phyloP scores from a whole-genome alignment of 495 filamentous ascomycete genomes.

The Trichoderma reesei region DNA sequence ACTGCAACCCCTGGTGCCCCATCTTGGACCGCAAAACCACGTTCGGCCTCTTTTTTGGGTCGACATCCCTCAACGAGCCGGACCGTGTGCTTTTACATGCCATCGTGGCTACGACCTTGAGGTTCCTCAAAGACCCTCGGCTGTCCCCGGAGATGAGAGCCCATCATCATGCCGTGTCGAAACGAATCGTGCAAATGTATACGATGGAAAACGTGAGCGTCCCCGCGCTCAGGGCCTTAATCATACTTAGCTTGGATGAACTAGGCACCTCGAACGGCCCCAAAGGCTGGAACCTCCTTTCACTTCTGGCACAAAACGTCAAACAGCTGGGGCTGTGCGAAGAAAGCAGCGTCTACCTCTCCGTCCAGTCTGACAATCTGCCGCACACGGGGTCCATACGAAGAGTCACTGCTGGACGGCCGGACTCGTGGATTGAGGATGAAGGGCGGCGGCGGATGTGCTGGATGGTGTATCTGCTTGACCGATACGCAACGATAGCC shows the following conservation, averaged over 20 bases:
- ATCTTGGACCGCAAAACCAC: constrained; percentile 78
- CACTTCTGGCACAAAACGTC: constrained; percentile 73
- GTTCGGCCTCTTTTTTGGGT: constrained; percentile 68
- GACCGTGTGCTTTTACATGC: constrained; percentile 78
- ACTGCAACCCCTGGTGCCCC: constrained; percentile 85
- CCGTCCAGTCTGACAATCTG: constrained; percentile 62
- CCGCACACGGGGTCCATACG: constrained; percentile 73
- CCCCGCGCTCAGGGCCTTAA: constrained; percentile 73
- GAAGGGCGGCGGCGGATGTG: constrained; percentile 73
- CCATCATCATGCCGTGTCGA: constrained; percentile 68
- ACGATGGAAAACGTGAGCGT: constrained; percentile 81
- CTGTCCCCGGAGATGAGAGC: constrained; percentile 58
- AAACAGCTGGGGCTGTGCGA: constrained; percentile 78
- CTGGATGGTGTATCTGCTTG: constrained; percentile 87
- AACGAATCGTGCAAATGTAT: constrained; percentile 73
- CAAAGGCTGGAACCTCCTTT: constrained; percentile 80
- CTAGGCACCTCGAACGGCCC: constrained; percentile 75
- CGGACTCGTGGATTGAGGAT: constrained; percentile 76
- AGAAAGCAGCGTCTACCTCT: constrained; percentile 64
- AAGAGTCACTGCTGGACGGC: constrained; percentile 68
- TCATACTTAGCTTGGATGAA: constrained; percentile 70
- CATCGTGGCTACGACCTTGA: constrained; percentile 74
- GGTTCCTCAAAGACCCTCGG: constrained; percentile 68
- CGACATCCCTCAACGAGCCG: constrained; percentile 62
- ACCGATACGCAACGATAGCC: constrained; percentile 78